A percentile compares a stretch with the other conserved stretches of the same genome.
phyloP scores from a whole-genome alignment of 345 rosid genomes.

The Populus davidiana region DNA sequence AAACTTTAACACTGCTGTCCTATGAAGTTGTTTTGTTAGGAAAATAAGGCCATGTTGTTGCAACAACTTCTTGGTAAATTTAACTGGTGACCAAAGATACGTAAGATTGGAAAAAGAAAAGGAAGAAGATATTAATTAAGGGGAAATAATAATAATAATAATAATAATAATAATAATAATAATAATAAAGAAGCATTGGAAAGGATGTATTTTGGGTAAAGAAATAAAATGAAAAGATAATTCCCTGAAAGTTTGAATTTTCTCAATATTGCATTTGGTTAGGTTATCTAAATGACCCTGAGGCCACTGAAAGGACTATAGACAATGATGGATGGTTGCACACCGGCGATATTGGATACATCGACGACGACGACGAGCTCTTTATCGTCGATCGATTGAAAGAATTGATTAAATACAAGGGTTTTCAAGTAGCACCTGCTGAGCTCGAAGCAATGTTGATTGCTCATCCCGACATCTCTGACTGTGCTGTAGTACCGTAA shows the following conservation, averaged over 20 bases:
- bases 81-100: too few relatives aligned
- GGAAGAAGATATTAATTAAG: too few relatives aligned
- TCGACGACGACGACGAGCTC: slow-evolving; percentile 58
- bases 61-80: too few relatives aligned
- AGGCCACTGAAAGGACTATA: slow-evolving; percentile 47
- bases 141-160: too few relatives aligned
- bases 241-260: neutral
- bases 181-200: too few relatives aligned
- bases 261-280: neutral
- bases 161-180: too few relatives aligned
- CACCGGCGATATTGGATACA: slow-evolving; percentile 59
- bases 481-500: slow-evolving; percentile 70
- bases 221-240: neutral
- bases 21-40: too few relatives aligned
- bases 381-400: slow-evolving; percentile 61
- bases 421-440: slow-evolving; percentile 61
- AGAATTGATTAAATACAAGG: slow-evolving; percentile 63
- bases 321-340: slow-evolving; percentile 65
- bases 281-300: slow-evolving; percentile 61
- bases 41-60: too few relatives aligned
- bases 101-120: too few relatives aligned
- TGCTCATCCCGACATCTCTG: slow-evolving; percentile 46
- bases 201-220: too few relatives aligned
- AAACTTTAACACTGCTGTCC: too few relatives aligned
- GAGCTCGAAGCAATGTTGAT: slow-evolving; percentile 61